Percentiles rank a stretch among this genome's conserved stretches.
Evolutionary conservation across 169 alveolate species (phyloP).

Genomic region (Babesia sp.): DNA sequence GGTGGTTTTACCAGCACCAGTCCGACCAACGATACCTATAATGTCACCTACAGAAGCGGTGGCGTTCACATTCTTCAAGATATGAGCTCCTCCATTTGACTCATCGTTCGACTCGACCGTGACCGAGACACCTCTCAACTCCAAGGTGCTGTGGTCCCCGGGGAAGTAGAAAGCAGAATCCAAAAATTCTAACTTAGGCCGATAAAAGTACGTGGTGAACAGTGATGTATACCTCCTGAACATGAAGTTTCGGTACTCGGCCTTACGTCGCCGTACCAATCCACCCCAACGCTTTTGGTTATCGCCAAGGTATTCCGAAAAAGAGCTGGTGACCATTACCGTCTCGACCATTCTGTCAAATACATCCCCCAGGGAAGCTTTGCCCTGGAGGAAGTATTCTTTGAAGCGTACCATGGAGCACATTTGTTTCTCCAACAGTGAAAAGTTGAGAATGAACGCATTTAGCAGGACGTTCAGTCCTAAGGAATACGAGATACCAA

Average conservation of each 20-base stretch:
- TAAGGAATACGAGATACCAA: constrained; percentile 7
- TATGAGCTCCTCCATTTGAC: not conserved
- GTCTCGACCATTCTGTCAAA: constrained; percentile 14
- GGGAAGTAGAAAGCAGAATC: constrained; percentile 16
- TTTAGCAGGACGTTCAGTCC: not conserved
- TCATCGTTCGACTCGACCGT: not conserved
- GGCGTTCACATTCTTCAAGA: constrained; percentile 30
- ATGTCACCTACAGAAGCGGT: constrained; percentile 37
- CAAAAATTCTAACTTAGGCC: constrained; percentile 13
- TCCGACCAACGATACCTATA: constrained; percentile 57
- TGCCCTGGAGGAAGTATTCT: constrained; percentile 20
- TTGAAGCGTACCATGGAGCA: constrained; percentile 24
- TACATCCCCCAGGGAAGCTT: not conserved
- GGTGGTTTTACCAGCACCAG: constrained; percentile 68
- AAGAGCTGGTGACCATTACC: not conserved
- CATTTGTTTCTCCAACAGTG: constrained; percentile 23
- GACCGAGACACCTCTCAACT: constrained; percentile 5
- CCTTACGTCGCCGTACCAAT: constrained; percentile 4
- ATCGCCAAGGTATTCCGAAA: not conserved
- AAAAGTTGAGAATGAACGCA: not conserved
- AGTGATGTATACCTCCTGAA: constrained; percentile 20
- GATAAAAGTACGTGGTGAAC: not conserved
- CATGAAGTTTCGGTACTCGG: constrained; percentile 12
- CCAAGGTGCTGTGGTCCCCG: constrained; percentile 14
- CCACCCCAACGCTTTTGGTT: constrained; percentile 7